Conservation (phyloP, 2,329 filamentous ascomycete species). For the Tolypocladium ovalisporum region DNA sequence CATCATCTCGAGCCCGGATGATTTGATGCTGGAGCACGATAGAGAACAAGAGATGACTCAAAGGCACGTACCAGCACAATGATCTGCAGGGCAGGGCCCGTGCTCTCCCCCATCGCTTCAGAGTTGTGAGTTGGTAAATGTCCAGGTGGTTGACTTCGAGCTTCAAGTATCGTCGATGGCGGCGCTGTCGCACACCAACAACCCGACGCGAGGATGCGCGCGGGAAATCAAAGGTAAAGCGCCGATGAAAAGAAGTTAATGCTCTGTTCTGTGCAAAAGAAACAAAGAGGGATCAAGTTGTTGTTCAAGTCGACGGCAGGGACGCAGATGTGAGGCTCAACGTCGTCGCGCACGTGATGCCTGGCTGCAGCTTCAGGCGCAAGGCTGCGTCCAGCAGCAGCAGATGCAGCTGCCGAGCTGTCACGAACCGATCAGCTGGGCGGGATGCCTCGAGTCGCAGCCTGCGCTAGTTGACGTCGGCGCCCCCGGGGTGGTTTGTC, state of each 20-base stretch:
- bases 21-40: neutral
- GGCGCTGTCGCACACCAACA: neutral
- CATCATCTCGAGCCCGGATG: too few species aligned
- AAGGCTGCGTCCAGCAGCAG: neutral
- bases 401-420: neutral
- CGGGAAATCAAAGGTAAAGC: too few species aligned
- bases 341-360: neutral
- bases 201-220: too few species aligned
- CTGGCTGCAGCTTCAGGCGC: neutral
- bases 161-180: neutral
- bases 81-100: conserved; percentile 52
- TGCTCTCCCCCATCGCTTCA: conserved; percentile 13
- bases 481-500: neutral
- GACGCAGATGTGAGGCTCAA: neutral
- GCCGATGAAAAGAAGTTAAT: too few species aligned
- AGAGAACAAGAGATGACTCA: neutral
- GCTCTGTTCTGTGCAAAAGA: neutral
- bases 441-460: neutral
- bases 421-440: neutral
- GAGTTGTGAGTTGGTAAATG: neutral
- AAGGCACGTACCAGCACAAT: conserved; percentile 58
- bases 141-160: neutral
- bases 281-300: neutral
- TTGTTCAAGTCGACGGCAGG: neutral
- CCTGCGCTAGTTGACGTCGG: neutral